phyloP scores from a whole-genome alignment of 495 filamentous ascomycete genomes.

The Trichoderma asperelloides region DNA sequence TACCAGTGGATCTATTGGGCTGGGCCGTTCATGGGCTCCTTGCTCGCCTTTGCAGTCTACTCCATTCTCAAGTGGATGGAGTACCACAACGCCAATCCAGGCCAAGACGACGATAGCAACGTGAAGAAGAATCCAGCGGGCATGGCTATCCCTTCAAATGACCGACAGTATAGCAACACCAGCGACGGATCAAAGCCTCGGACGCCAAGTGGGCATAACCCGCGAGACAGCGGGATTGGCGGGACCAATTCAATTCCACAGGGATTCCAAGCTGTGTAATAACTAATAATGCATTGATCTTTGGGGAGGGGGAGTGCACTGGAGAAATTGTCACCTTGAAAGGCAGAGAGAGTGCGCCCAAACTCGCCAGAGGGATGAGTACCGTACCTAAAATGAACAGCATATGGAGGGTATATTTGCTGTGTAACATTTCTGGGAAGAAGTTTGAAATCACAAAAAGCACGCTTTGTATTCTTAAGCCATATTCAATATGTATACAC shows the following conservation, averaged over 20 bases:
- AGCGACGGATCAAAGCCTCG: background rate
- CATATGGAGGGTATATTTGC: background rate
- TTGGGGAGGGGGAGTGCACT: background rate
- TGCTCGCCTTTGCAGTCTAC: conserved; percentile 52
- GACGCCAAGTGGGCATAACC: background rate
- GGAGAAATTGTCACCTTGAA: background rate
- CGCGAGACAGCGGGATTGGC: background rate
- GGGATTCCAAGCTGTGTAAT: background rate
- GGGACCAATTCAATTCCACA: background rate
- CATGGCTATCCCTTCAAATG: background rate
- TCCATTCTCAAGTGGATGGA: conserved; percentile 47
- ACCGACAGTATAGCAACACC: background rate
- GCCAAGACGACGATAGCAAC: conserved; percentile 1
- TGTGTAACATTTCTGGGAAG: too few relatives aligned
- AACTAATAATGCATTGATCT: too few relatives aligned
- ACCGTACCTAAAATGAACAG: background rate
- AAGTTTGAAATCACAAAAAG: background rate
- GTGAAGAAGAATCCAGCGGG: background rate
- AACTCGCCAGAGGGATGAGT: background rate
- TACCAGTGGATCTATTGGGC: conserved; percentile 55
- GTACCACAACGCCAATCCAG: conserved; percentile 55
- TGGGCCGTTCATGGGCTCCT: conserved; percentile 31
- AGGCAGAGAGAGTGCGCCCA: background rate
- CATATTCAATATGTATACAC: background rate
- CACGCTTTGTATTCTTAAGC: background rate